Percentiles rank a stretch among this genome's conserved stretches.
Evolutionary conservation across 139 green algal genomes (phyloP).

Genomic region (Edaphochlamys debaryana): DNA sequence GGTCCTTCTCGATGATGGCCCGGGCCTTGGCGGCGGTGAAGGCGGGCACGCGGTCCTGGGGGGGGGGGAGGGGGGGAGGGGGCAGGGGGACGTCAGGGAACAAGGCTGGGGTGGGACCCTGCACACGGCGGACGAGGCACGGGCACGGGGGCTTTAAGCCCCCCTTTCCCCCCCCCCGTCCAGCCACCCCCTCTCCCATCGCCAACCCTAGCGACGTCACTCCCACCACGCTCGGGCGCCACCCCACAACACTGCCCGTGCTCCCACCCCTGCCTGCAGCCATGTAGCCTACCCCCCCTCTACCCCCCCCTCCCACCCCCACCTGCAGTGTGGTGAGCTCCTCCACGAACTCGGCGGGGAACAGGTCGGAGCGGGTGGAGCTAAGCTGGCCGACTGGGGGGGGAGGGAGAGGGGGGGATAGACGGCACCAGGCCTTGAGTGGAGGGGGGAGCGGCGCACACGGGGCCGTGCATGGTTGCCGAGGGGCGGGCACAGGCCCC

Average conservation of each 20-base stretch:
- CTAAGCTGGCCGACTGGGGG: slow-evolving; percentile 75
- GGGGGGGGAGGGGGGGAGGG: neutral
- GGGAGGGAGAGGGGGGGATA: neutral
- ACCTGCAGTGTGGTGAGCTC: slow-evolving; percentile 92
- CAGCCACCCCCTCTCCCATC: no score
- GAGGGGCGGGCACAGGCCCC: no score
- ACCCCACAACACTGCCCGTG: no score
- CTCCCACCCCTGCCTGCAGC: no score
- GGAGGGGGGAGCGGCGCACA: no score
- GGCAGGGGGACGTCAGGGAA: neutral
- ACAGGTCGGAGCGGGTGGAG: slow-evolving; percentile 81
- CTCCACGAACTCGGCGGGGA: slow-evolving; percentile 86
- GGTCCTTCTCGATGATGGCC: slow-evolving; percentile 87
- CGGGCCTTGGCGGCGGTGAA: slow-evolving; percentile 84
- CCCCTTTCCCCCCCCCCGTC: neutral
- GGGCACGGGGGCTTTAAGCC: no score
- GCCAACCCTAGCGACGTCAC: no score
- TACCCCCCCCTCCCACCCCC: neutral
- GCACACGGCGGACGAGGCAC: no score
- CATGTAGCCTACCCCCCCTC: no score
- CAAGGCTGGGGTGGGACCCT: no score
- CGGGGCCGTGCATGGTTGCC: no score
- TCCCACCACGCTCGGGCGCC: no score
- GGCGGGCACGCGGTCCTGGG: slow-evolving; percentile 94
- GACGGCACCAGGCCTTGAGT: neutral